phyloP scores from a whole-genome alignment of 495 filamentous ascomycete species.

The Daldinia loculata region DNA sequence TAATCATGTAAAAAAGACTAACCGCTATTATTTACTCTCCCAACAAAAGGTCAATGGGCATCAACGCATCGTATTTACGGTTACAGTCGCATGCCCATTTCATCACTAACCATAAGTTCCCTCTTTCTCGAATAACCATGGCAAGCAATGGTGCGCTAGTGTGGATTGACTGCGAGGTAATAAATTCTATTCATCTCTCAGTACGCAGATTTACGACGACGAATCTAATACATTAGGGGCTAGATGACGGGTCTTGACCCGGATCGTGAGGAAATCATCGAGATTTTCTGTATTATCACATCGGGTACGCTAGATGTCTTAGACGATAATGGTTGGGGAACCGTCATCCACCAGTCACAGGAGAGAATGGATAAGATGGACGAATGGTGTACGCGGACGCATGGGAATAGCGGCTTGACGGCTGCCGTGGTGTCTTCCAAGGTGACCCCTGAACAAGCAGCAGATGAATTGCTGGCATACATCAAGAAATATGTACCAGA shows the following conservation, averaged over 20 bases:
- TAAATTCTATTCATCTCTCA: not conserved
- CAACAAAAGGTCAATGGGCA: not conserved
- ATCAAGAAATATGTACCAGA: constrained; percentile 74
- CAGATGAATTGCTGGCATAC: constrained; percentile 77
- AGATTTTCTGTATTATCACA: constrained; percentile 94
- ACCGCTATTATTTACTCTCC: not conserved
- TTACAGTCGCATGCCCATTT: not conserved
- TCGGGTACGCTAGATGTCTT: constrained; percentile 77
- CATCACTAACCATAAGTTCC: not conserved
- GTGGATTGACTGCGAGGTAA: constrained; percentile 84
- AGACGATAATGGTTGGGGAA: constrained; percentile 80
- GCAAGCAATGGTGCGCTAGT: constrained; percentile 65
- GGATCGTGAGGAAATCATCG: constrained; percentile 82
- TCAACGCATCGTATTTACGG: not conserved
- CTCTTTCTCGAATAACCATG: constrained; percentile 12
- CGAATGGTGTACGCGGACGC: constrained; percentile 64
- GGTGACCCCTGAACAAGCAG: constrained; percentile 75
- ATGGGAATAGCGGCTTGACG: constrained; percentile 80
- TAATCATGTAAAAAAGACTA: not conserved
- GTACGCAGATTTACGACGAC: not conserved
- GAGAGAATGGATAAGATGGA: constrained; percentile 79
- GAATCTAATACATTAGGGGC: constrained; percentile 14
- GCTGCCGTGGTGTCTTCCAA: constrained; percentile 76
- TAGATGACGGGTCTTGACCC: constrained; percentile 95
- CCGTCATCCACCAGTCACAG: constrained; percentile 77